A percentile compares a stretch with the other conserved stretches of the same genome.
phyloP scores from a whole-genome alignment of 225 moss, liverwort and hornwort genomes.

The Climacium dendroides region DNA sequence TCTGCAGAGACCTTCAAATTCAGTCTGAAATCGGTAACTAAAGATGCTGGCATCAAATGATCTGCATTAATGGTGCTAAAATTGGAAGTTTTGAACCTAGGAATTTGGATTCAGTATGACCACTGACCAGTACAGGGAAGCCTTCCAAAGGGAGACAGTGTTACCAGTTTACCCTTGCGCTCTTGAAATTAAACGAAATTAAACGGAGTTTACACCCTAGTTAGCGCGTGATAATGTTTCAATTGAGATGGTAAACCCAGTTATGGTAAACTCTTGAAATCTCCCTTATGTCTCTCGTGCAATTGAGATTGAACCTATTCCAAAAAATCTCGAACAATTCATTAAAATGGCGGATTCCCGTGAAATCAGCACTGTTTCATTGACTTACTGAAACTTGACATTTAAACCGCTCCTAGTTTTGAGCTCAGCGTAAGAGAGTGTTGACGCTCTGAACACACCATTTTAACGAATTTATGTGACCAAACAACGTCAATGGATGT shows the following conservation, averaged over 20 bases:
- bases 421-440: background rate
- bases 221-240: background rate
- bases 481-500: background rate
- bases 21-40: background rate
- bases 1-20: background rate
- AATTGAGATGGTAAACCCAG: background rate
- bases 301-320: background rate
- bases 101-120: background rate
- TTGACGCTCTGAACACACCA: background rate
- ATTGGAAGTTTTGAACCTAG: background rate
- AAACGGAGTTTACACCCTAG: background rate
- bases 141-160: background rate
- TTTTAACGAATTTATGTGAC: background rate
- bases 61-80: background rate
- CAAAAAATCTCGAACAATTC: background rate
- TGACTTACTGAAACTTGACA: background rate
- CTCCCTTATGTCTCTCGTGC: background rate
- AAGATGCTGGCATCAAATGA: background rate
- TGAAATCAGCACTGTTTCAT: background rate
- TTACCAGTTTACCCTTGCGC: background rate
- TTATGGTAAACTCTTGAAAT: background rate
- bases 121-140: background rate
- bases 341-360: background rate
- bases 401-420: background rate
- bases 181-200: background rate